Evolutionary conservation across 495 filamentous ascomycete species (phyloP), one percentile per base, ranked within the genome.

Genomic region (Penicillium riverlandense): DNA sequence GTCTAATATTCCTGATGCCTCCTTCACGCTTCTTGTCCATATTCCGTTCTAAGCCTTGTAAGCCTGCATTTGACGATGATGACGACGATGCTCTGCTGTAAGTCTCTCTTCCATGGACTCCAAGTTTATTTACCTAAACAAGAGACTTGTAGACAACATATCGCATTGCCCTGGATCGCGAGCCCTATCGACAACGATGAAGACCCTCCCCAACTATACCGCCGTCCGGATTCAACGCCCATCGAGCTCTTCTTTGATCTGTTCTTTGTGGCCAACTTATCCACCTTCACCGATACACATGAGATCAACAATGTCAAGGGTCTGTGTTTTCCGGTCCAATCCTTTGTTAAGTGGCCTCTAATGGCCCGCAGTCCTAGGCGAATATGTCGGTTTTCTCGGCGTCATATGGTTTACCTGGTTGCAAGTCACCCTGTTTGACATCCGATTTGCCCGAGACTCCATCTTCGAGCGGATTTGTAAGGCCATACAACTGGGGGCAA

Each of bases 351-450:
- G 6, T 22, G 22, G 6, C 2, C 13, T 35, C 39, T 42, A 53
- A 47, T 40, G 37, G 6, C 11, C 2, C 27, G 12, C 36, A 72
- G 66, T 65, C 28, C 49, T 77, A 27, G 57, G 60, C 8, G 59
- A 72, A 27, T 85, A 82, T 47, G 68, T 83, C 38, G 79, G 78
- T 34, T 84, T 85, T 53, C 80, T 85, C 42, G 69, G 70, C 31
- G 69, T 86, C 36, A 71, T 88, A 10, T 88, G 84, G 83, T 79
- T 81, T 42, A 84, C 82, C 31, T 88, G 84, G 84, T 66, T 82
- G 28, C 79, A 84, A 59, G 77, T 81, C 27, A 77, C 76, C 10
- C 69, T 86, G 14, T 79, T 78, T 58, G 84, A 88, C 52, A 73
- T 86, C 29, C 80, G 84, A 1, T 86, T 86, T 61, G 76, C 74